A percentile compares a stretch with the other conserved stretches of the same genome.
phyloP scores from a whole-genome alignment of 768 basidiomycete species.

The Sistotremastrum niveocremeum region DNA sequence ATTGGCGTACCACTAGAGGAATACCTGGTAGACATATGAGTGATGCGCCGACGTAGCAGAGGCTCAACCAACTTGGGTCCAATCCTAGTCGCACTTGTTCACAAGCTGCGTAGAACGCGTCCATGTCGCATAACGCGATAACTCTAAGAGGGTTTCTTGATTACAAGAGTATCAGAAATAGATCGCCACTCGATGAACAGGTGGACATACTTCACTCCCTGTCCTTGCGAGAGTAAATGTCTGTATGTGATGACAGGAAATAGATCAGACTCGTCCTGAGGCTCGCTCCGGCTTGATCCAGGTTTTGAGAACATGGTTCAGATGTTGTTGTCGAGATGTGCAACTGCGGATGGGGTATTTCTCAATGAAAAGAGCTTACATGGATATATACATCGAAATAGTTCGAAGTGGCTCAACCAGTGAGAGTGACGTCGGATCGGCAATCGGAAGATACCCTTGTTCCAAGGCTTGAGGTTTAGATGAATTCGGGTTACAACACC shows the following conservation, averaged over 20 bases:
- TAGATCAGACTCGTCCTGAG: constrained; percentile 25
- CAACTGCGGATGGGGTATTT: too few species aligned
- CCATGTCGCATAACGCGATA: constrained; percentile 85
- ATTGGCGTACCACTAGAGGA: constrained; percentile 78
- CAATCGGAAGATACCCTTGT: too few species aligned
- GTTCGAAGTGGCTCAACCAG: too few species aligned
- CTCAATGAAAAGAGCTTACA: too few species aligned
- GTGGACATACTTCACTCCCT: constrained; percentile 37
- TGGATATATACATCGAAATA: too few species aligned
- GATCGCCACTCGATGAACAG: neutral
- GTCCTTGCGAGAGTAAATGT: constrained; percentile 53
- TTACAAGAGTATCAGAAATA: neutral
- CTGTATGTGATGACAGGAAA: constrained; percentile 65
- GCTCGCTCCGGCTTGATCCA: too few species aligned
- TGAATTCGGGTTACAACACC: too few species aligned
- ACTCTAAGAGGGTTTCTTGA: constrained; percentile 56
- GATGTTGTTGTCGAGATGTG: too few species aligned
- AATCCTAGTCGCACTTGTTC: constrained; percentile 72
- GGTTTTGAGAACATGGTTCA: too few species aligned
- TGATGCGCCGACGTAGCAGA: constrained; percentile 14
- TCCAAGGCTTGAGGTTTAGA: too few species aligned
- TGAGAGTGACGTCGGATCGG: too few species aligned
- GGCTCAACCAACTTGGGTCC: constrained; percentile 22
- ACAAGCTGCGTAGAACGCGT: constrained; percentile 74
- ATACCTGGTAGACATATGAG: constrained; percentile 18